phyloP scores from a whole-genome alignment of 1,139 yeast genomes.

The Insectozyma bohioensis region DNA sequence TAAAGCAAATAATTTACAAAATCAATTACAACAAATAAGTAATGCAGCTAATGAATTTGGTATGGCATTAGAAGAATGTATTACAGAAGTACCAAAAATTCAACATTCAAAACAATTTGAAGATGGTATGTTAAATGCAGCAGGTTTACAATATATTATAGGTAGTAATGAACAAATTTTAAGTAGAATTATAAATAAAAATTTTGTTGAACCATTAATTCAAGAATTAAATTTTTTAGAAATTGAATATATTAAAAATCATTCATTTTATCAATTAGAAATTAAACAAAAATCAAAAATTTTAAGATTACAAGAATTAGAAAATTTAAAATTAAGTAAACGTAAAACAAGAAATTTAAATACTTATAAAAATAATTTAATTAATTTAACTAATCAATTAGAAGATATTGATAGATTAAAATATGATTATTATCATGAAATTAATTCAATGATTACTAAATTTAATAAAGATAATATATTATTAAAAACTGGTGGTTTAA shows the following conservation, averaged over 20 bases:
- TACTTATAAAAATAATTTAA: conserved; percentile 62
- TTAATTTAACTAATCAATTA: conserved; percentile 67
- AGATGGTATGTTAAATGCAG: conserved; percentile 69
- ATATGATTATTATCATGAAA: conserved; percentile 69
- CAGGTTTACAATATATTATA: conserved; percentile 74
- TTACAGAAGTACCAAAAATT: conserved; percentile 56
- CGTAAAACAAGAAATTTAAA: conserved; percentile 59
- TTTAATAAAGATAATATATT: conserved; percentile 51
- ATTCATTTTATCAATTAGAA: too few relatives aligned
- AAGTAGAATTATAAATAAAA: conserved; percentile 51
- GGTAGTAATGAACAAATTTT: conserved; percentile 78
- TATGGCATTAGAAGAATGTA: conserved; percentile 57
- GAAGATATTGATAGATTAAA: conserved; percentile 78
- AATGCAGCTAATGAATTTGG: conserved; percentile 75
- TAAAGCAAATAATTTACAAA: conserved; percentile 53
- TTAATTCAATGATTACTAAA: conserved; percentile 50
- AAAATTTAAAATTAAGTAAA: conserved; percentile 54
- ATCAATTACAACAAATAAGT: conserved; percentile 51
- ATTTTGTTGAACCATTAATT: conserved; percentile 57
- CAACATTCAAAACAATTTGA: conserved; percentile 64
- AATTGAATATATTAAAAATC: too few relatives aligned
- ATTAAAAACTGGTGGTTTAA: conserved; percentile 58
- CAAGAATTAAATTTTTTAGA: too few relatives aligned
- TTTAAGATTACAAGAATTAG: conserved; percentile 56
- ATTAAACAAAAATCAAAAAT: conserved; percentile 49